Base-by-base conservation (phyloP, 768 basidiomycete species). In the Tephrocybe sp. region DNA sequence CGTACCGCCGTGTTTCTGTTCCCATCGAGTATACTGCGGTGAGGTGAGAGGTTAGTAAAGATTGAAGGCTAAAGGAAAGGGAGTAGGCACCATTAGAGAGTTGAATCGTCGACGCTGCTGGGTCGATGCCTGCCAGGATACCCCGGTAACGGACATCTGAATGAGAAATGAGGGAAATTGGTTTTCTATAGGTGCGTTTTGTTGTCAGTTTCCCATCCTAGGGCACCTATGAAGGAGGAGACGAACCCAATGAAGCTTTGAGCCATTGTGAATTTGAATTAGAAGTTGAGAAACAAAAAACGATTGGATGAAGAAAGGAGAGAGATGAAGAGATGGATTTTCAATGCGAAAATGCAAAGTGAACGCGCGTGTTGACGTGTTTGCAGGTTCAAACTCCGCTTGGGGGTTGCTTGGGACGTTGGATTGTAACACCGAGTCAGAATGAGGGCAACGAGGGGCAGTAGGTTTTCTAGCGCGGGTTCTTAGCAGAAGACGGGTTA, bases 61-160 rank as follows among this genome's bases (percentile, higher is more conserved):
- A n/a, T 2, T 6, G 5, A 5, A 15, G 9, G n/a, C n/a, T n/a
- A n/a, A n/a, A n/a, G n/a, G n/a, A 35, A 11, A 16, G 3, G 11
- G 19, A 13, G 16, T 6, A 49, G 75, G 35, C 53, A 37, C 36
- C 36, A 37, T 37, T 37, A 37, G 36, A 37, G 5, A 37, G 36
- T 19, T 37, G 36, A 37, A 94, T 93, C 3, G 92, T 94, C 9
- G 89, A 90, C 42, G 87, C 87, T 53, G 73, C 79, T 27, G 91
- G 86, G 71, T 92, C 89, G 61, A 94, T 92, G 31, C 89, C 89
- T 41, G 88, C 88, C 39, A 94, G 76, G 54, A 89, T 91, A 53
- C 91, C 91, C 55, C 89, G 79, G 71, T 93, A 94, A 48, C 92
- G 86, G 53, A 93, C 88, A 80, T 92, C 92, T 43, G 89, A 90